Evolutionary conservation across 345 rosid genomes (phyloP), one percentile per base, ranked within the genome.

Genomic region (Boechera retrofracta): DNA sequence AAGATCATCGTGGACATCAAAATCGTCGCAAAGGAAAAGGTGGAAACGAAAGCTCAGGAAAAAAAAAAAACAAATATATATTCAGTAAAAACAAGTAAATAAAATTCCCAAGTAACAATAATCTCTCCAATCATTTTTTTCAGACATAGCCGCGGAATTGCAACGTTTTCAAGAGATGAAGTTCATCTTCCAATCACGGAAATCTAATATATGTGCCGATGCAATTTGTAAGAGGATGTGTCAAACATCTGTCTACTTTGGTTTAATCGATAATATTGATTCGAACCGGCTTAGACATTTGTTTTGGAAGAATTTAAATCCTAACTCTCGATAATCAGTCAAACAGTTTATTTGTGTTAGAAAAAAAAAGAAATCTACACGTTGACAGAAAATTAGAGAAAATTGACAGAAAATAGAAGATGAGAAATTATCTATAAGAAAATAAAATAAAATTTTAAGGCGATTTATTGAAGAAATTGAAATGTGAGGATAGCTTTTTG

Each of bases 21-120:
- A 74, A 1, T 21, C 35, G 15, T 38, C 13, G 32, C 10, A 28
- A 26, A 45, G 2, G 63, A 31, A 73, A 53, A 53, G 16, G 33
- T 53, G 55, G 64, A 63, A 39, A 52, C 77, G 42, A 33, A 64
- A 74, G 48, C 48, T 44, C 47, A 44, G 10, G 13, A 21, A 3
- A 6, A 21, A 21, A 21, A 21, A 21, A 21, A 10, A 35, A 59
- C 15, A 9, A 35, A 55, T 36, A 15, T 16, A 26, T 24, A 29
- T 55, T 29, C 29, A 41, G 10, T 29, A 31, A 6, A 57, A 44
- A 10, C 11, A 33, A 33, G n/a, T 36, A 26, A 51, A 11, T 18
- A 73, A 53, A 28, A 36, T 24, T 49, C 1, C 3, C 4, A n/a
- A 29, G 31, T 7, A 61, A 36, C 1, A 32, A 28, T 28, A 60